These are phyloP conservation scores for Neurospora sp. DNA, from an alignment of 495 filamentous ascomycete genomes.

Conservation along the genomic window DNA sequence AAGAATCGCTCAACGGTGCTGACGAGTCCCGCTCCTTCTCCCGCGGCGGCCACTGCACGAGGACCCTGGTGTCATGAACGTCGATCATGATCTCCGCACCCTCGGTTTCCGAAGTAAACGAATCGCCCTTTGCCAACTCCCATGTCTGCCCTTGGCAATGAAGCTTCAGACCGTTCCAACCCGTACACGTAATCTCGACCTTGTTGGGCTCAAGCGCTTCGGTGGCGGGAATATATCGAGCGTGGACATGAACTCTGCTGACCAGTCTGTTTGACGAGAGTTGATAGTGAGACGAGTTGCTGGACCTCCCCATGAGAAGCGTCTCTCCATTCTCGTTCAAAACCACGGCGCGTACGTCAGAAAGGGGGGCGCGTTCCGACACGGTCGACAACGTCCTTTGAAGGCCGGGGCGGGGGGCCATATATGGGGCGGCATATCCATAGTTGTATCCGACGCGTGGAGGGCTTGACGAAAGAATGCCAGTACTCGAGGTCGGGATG, in stretches of 20 bases:
- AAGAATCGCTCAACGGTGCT: slow-evolving; percentile 53
- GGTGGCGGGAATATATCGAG: slow-evolving; percentile 61
- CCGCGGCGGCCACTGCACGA: slow-evolving; percentile 73
- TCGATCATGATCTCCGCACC: slow-evolving; percentile 89
- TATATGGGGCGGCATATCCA: not conserved
- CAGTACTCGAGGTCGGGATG: slow-evolving; percentile 85
- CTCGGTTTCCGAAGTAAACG: slow-evolving; percentile 84
- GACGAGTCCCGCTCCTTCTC: slow-evolving; percentile 51
- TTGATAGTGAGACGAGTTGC: slow-evolving; percentile 84
- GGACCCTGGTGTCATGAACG: slow-evolving; percentile 82
- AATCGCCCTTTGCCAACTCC: slow-evolving; percentile 79
- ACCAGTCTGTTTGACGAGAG: slow-evolving; percentile 84
- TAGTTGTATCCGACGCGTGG: slow-evolving; percentile 34
- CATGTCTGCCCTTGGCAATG: slow-evolving; percentile 85
- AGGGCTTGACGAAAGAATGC: slow-evolving; percentile 83
- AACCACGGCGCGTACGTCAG: slow-evolving; percentile 66
- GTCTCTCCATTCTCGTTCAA: slow-evolving; percentile 76
- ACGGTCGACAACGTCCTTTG: slow-evolving; percentile 55
- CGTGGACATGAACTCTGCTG: slow-evolving; percentile 85
- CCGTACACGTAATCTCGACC: slow-evolving; percentile 79
- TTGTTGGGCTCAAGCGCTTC: slow-evolving; percentile 53
- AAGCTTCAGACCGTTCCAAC: slow-evolving; percentile 92
- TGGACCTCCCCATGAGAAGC: slow-evolving; percentile 80
- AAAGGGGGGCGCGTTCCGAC: slow-evolving; percentile 78
- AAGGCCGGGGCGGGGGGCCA: slow-evolving; percentile 43